Evolutionary conservation across 345 rosid species (phyloP).

Genomic region (Brassica nigra): DNA sequence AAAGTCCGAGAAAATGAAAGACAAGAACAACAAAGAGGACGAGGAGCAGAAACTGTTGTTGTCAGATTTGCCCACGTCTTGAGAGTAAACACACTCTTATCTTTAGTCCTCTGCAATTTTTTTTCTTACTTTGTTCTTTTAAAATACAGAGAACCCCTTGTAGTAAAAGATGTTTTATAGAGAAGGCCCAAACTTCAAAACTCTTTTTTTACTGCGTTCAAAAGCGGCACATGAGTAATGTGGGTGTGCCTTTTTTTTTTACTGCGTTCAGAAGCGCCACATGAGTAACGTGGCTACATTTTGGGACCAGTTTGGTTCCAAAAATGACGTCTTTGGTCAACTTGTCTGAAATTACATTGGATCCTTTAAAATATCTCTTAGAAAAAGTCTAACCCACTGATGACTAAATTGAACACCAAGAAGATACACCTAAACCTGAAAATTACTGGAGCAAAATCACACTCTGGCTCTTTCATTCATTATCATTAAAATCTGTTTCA

Average conservation of each 20-base stretch:
- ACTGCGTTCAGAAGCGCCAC: constrained; percentile 34
- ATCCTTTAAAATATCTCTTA: not conserved
- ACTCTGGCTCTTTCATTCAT: not conserved
- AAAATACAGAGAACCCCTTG: constrained; percentile 20
- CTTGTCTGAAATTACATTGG: constrained; percentile 1
- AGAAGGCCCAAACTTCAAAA: constrained; percentile 31
- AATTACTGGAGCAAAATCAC: not conserved
- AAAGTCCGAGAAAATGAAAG: constrained; percentile 27
- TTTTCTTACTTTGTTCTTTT: constrained; percentile 30
- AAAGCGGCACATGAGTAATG: constrained; percentile 33
- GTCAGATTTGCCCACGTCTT: constrained; percentile 37
- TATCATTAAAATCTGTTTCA: not conserved
- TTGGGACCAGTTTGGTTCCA: constrained; percentile 31
- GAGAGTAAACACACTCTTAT: constrained; percentile 37
- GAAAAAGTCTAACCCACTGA: constrained; percentile 16
- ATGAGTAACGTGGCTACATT: constrained; percentile 25
- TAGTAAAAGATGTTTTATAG: constrained; percentile 14
- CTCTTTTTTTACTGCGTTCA: constrained; percentile 23
- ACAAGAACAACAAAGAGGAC: constrained; percentile 40
- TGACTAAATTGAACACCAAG: constrained; percentile 14
- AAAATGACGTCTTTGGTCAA: constrained; percentile 21
- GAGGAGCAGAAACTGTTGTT: constrained; percentile 34
- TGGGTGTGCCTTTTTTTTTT: not conserved
- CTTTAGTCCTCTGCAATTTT: constrained; percentile 32
- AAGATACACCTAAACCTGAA: not conserved